Base-by-base conservation (phyloP, 257 asterid species). In the Leptodermis oblonga region DNA sequence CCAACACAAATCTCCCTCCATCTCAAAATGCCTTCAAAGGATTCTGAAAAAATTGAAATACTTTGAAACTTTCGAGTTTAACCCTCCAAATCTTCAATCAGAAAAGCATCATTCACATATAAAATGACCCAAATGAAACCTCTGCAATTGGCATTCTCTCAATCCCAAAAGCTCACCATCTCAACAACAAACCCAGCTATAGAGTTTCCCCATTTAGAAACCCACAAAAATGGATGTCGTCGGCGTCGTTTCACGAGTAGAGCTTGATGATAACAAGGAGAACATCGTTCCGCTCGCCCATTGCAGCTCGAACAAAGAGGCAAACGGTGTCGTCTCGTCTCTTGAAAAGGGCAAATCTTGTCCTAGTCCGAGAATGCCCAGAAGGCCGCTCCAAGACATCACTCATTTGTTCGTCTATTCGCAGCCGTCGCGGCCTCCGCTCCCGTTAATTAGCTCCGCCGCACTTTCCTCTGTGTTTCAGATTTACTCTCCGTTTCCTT, bases 311-410 rank as follows among this genome's bases (percentile, higher is more conserved):
- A 42, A 58, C 1, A 65, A 70, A 46, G 71, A 71, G 53, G 2
- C 72, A 43, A 7, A 34, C 62, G 48, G 28, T 22, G 28, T 5
- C 18, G 6, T n/a, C 18, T 65, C 61, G 30, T 12, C 68, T 33
- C 62, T 28, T 69, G 31, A 52, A 67, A 73, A 20, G 9, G 15
- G 48, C 65, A 77, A 53, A 28, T 51, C 28, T 51, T 4, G n/a
- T n/a, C n/a, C 17, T n/a, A 22, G 8, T 0, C 53, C 15, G 69
- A 74, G 69, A n/a, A 67, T 51, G 18, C 17, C 26, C 18, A 76
- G 88, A 59, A 78, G 69, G 79, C 84, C 88, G 37, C 49, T 83
- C 18, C 82, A 72, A 69, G 86, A 86, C 62, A 76, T 86, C n/a
- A 83, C 91, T 9, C 56, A 76, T 64, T 69, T 82, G 59, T 60